Evolutionary conservation across 805 yeast genomes (phyloP), one percentile per base, ranked within the genome.

Genomic region (Yarrowia sp.): DNA sequence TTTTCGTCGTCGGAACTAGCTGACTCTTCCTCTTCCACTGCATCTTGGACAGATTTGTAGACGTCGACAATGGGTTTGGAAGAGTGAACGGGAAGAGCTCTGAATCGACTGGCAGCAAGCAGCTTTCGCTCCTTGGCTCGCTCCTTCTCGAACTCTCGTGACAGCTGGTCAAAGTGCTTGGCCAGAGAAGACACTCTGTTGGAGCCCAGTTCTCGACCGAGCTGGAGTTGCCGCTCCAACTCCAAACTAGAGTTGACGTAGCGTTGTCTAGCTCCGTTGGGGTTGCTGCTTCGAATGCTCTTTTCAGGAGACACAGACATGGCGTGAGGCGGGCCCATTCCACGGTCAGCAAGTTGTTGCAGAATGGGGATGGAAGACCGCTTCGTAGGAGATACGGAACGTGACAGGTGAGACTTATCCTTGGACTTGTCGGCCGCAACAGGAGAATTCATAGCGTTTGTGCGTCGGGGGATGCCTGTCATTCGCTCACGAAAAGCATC

Each of bases 31-130:
- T 82, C 85, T 64, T 84, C 88, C 7, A 91, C 95, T 1, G 96
- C 97, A 76, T 92, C 98, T 66, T 87, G 86, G 12, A 90, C 95
- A 71, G 90, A 87, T 69, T 90, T 86, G 73, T 89, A 95, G 26
- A 95, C 88, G 70, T 92, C 97, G 22, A 92, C 98, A 65, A 90
- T 88, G 0, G 99, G 98, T 66, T 83, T 86, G 0, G 95, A 85
- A 1, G 86, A 83, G 24, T 85, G 84, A 59, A 90, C 83, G 7
- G 95, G 92, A 14, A 80, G 78, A 0, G 93, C 90, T 67, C 86
- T 80, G 72, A 85, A 84, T 69, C 87, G 82, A 69, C 85, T 81
- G 68, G 77, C 80, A 48, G 84, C 80, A 46, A 90, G 72, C 67
- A 87, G 85, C 65, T 82, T 78, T 66, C 91, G 82, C 72, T 93